These are phyloP conservation scores for Russula olivacea DNA, from an alignment of 768 basidiomycete genomes.

Conservation along the genomic window DNA sequence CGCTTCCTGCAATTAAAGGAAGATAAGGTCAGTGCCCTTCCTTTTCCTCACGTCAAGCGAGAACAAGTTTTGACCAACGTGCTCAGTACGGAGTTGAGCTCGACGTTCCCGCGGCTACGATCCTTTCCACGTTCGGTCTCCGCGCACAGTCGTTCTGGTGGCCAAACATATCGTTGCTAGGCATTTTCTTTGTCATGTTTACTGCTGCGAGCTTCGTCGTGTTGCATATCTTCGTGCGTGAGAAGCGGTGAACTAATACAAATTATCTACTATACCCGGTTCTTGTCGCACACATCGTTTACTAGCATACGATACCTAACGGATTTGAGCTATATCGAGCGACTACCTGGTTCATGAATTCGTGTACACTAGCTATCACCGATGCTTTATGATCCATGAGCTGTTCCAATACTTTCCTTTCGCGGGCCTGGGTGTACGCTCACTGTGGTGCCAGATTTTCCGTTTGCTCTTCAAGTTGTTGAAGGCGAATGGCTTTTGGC, in stretches of 20 bases:
- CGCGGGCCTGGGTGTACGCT: too few relatives aligned
- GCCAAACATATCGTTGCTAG: constrained; percentile 86
- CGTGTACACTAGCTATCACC: constrained; percentile 9
- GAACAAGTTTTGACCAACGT: constrained; percentile 14
- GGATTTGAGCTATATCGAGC: constrained; percentile 10
- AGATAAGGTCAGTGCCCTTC: constrained; percentile 55
- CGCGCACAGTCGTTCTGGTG: constrained; percentile 97
- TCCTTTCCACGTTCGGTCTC: constrained; percentile 90
- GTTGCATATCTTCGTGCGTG: constrained; percentile 86
- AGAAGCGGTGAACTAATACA: constrained; percentile 42
- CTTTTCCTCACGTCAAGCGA: neutral
- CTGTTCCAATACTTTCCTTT: neutral
- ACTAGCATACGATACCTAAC: constrained; percentile 8
- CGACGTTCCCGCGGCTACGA: constrained; percentile 93
- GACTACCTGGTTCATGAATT: neutral
- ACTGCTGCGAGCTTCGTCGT: constrained; percentile 71
- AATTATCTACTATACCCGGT: constrained; percentile 9
- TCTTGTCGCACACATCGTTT: neutral
- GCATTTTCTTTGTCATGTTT: constrained; percentile 80
- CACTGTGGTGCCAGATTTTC: too few relatives aligned
- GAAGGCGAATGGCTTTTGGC: too few relatives aligned
- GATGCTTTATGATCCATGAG: neutral
- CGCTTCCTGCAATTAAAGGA: constrained; percentile 91
- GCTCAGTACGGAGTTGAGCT: constrained; percentile 92
- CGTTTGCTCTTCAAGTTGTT: too few relatives aligned